Percentiles rank a stretch among this genome's conserved stretches.
phyloP scores from a whole-genome alignment of 2,329 filamentous ascomycete genomes.

The Xylariales sp. region DNA sequence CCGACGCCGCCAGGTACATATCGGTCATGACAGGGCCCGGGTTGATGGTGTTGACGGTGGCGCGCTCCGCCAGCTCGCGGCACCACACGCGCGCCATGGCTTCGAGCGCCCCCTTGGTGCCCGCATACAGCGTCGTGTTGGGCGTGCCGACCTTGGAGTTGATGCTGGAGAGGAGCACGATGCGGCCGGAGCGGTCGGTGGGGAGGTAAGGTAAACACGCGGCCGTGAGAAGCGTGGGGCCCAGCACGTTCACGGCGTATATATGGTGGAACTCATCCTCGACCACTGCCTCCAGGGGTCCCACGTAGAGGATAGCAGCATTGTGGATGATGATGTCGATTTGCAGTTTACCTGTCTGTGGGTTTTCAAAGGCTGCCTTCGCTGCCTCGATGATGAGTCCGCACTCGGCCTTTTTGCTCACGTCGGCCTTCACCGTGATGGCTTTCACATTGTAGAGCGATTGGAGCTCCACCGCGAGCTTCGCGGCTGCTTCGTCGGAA shows the following conservation, averaged over 20 bases:
- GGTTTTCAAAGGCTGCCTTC: conserved; percentile 34
- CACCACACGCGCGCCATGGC: conserved; percentile 60
- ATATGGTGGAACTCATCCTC: conserved; percentile 47
- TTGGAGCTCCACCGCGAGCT: conserved; percentile 42
- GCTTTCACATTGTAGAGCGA: conserved; percentile 44
- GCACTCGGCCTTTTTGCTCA: conserved; percentile 52
- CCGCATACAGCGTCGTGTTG: conserved; percentile 53
- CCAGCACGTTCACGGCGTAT: conserved; percentile 56
- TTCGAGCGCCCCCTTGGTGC: conserved; percentile 59
- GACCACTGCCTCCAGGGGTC: conserved; percentile 38
- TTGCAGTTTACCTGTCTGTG: conserved; percentile 45
- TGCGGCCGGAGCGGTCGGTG: conserved; percentile 50
- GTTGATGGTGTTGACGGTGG: conserved; percentile 57
- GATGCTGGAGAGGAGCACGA: conserved; percentile 54
- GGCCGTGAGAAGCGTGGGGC: conserved; percentile 48
- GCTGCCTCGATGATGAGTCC: conserved; percentile 48
- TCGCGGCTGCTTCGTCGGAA: conserved; percentile 41
- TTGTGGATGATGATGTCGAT: conserved; percentile 57
- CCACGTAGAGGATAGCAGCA: conserved; percentile 47
- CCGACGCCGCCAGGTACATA: conserved; percentile 44
- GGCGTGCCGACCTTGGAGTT: conserved; percentile 48
- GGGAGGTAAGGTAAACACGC: conserved; percentile 52
- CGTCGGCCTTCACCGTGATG: conserved; percentile 57
- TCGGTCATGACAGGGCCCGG: conserved; percentile 46
- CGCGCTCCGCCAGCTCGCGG: conserved; percentile 50